Conservation (phyloP, 306 rosid species). For the Gillenia trifoliata region DNA sequence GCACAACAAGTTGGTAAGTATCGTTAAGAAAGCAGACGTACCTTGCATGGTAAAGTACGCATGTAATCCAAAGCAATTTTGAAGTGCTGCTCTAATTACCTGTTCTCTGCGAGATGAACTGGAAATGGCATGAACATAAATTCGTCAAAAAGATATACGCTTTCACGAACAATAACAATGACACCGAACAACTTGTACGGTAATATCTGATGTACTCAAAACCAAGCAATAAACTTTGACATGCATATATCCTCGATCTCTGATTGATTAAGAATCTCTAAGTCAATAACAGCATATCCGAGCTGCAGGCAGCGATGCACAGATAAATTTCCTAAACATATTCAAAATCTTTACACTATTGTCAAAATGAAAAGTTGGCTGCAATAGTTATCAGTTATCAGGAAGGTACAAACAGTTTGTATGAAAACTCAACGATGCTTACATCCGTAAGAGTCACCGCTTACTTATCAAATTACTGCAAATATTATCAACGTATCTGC, state of each 20-base stretch:
- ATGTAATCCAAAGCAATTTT: conserved; percentile 64
- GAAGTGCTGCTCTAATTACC: conserved; percentile 65
- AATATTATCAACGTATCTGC: conserved; percentile 53
- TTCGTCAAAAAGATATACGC: not conserved
- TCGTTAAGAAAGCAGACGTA: conserved; percentile 9
- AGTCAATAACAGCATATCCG: conserved; percentile 78
- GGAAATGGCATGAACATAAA: conserved; percentile 20
- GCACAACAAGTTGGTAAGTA: no score
- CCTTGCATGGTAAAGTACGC: conserved; percentile 76
- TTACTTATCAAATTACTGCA: conserved; percentile 42
- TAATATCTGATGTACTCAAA: conserved; percentile 51
- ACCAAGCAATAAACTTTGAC: conserved; percentile 62
- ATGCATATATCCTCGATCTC: conserved; percentile 54
- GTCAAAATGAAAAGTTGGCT: not conserved
- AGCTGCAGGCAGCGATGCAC: no score
- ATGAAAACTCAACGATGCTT: conserved; percentile 26
- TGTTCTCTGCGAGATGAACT: conserved; percentile 90
- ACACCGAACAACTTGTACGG: not conserved
- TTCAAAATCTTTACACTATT: not conserved
- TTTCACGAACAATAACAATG: not conserved
- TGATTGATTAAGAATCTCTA: conserved; percentile 51
- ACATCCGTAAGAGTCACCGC: conserved; percentile 67
- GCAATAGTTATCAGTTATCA: not conserved
- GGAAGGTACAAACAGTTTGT: not conserved
- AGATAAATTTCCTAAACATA: no score